Evolutionary conservation across 768 basidiomycete genomes (phyloP), one percentile per base, ranked within the genome.

Genomic region (Candolleomyces aberdarensis): DNA sequence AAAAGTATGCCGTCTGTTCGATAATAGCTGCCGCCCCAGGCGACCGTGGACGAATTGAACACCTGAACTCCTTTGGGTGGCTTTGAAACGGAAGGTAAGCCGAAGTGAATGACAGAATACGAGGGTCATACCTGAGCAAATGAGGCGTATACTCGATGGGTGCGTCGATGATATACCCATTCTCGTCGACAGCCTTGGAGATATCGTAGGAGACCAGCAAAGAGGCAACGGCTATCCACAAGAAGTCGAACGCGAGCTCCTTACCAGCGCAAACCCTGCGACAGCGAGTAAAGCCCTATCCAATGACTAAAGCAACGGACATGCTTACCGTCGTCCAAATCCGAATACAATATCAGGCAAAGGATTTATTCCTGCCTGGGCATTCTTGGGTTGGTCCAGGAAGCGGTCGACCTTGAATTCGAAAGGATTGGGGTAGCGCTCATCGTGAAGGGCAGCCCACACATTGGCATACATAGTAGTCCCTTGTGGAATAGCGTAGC

Each of bases 231-330:
- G 75, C 67, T 26, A 81, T 76, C 76, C 77, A 82, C 22, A 82
- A 56, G 6, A 75, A 74, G 64, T 78, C 77, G 48, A 74, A 70
- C 31, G 79, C 82, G 6, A 83, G 66, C 67, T 72, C 75, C 32
- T 75, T 72, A 10, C 81, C 80, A 3, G 80, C 80, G 64, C 81
- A 83, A 50, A 75, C 66, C 44, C 80, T 81, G 52, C 8, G 36
- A 11, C 11, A 7, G 36, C 36, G 17, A 39, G 29, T 26, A 2
- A 22, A 31, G 26, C 19, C 14, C 20, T 22, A 11, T 43, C 22
- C 39, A 22, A 26, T 31, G 17, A 15, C 8, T 39, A 44, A 19
- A 20, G n/a, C 13, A 39, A 6, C n/a, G 3, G 15, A 54, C 10
- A 48, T 4, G 59, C 70, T 48, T 63, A 76, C 78, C 76, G 70